phyloP scores from a whole-genome alignment of 2,329 filamentous ascomycete species.

The Colletotrichum camelliae region DNA sequence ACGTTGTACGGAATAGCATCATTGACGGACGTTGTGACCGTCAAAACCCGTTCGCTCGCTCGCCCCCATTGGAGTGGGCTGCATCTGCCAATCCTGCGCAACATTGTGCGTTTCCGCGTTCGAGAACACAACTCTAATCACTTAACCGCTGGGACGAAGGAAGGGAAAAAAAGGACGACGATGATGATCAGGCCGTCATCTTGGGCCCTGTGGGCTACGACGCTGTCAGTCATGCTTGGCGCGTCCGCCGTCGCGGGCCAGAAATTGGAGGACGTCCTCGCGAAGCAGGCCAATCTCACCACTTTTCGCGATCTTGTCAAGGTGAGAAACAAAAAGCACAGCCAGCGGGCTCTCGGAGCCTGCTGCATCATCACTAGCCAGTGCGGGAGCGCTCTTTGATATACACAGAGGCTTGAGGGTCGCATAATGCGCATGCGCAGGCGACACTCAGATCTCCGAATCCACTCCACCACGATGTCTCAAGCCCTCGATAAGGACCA shows the following conservation, averaged over 20 bases:
- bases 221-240: not conserved
- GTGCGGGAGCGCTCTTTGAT: not conserved
- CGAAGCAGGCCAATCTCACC: constrained; percentile 44
- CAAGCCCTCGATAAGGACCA: not conserved
- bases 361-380: not conserved
- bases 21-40: not conserved
- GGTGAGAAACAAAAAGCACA: constrained; percentile 28
- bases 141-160: not conserved
- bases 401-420: not conserved
- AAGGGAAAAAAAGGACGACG: not conserved
- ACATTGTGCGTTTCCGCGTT: not conserved
- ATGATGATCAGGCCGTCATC: not conserved
- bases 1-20: not conserved
- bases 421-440: not conserved
- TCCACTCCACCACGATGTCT: not conserved
- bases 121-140: not conserved
- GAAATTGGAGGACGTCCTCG: constrained; percentile 46
- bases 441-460: not conserved
- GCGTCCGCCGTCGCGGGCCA: constrained; percentile 24
- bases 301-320: constrained; percentile 49
- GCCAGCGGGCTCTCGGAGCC: not conserved
- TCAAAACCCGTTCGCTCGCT: not conserved
- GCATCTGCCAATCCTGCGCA: not conserved
- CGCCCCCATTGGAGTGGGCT: not conserved
- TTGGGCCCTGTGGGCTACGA: not conserved